Percentiles rank a stretch among this genome's conserved stretches.
Conservation (phyloP, 2,329 filamentous ascomycete species). For the Grosmannia serpens region DNA sequence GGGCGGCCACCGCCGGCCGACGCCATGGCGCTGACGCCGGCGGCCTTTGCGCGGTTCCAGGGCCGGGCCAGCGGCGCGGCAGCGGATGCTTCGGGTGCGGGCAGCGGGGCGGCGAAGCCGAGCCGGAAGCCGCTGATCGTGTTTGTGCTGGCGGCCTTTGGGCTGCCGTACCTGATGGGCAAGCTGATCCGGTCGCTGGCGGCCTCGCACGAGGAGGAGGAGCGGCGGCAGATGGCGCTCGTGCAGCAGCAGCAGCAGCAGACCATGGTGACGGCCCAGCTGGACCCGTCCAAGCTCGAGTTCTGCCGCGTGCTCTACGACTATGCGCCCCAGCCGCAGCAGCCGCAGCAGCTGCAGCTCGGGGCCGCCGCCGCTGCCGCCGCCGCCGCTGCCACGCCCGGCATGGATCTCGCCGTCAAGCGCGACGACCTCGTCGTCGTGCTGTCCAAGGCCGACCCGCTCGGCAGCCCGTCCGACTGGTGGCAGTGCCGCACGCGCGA, state of each 20-base stretch:
- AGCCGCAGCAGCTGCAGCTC: slow-evolving; percentile 4
- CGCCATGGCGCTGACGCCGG: slow-evolving; percentile 74
- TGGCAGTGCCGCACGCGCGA: slow-evolving; percentile 90
- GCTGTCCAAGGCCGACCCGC: slow-evolving; percentile 80
- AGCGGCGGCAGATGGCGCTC: slow-evolving; percentile 42
- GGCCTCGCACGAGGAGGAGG: slow-evolving; percentile 73
- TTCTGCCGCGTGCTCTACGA: slow-evolving; percentile 95
- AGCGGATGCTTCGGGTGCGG: slow-evolving; percentile 47
- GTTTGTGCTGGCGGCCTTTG: slow-evolving; percentile 89
- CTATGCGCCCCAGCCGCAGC: slow-evolving; percentile 56
- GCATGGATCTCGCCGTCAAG: slow-evolving; percentile 80
- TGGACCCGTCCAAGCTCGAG: slow-evolving; percentile 86
- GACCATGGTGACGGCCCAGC: slow-evolving; percentile 28
- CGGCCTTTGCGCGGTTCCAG: slow-evolving; percentile 83
- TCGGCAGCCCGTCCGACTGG: slow-evolving; percentile 90
- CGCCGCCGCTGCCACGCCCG: slow-evolving; percentile 46
- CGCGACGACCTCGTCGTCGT: slow-evolving; percentile 95
- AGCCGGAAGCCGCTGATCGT: slow-evolving; percentile 94
- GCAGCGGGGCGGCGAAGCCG: slow-evolving; percentile 51
- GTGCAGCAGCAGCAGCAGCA: slow-evolving; percentile 36
- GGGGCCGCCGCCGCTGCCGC: neutral
- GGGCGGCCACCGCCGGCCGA: slow-evolving; percentile 83
- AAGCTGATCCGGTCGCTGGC: slow-evolving; percentile 85
- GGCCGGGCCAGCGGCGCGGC: slow-evolving; percentile 42
- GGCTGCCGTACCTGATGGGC: slow-evolving; percentile 91